Conservation (phyloP, 495 filamentous ascomycete species). For the Parmelia sp. region DNA sequence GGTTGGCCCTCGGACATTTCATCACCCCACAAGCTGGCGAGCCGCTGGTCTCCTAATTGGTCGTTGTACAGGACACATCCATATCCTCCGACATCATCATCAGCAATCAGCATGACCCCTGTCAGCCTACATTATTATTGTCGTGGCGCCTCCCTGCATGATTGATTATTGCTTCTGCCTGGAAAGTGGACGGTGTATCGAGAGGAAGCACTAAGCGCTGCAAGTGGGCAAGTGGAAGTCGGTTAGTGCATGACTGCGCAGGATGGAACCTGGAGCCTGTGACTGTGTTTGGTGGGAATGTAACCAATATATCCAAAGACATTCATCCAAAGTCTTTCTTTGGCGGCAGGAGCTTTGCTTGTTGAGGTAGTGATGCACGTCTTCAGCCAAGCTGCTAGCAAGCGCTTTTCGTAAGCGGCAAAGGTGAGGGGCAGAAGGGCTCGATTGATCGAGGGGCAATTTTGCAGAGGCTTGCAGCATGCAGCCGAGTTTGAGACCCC, state of each 20-base stretch:
- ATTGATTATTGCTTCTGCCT: conserved; percentile 3
- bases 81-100: conserved; percentile 7
- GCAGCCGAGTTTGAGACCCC: conserved; percentile 1
- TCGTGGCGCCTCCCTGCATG: conserved; percentile 4
- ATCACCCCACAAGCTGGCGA: background rate
- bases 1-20: background rate
- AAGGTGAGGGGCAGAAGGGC: background rate
- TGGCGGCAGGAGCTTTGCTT: conserved; percentile 2
- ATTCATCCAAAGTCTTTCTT: background rate
- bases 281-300: background rate
- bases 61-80: background rate
- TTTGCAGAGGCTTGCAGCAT: conserved; percentile 8
- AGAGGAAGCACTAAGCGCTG: conserved; percentile 8
- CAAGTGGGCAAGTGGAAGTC: background rate
- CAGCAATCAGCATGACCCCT: conserved; percentile 4
- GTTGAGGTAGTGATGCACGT: conserved; percentile 4
- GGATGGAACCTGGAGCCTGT: background rate
- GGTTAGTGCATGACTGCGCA: background rate
- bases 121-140: conserved; percentile 4
- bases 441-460: conserved; percentile 5
- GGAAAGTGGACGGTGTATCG: background rate
- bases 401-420: conserved; percentile 2
- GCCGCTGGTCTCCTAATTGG: conserved; percentile 3
- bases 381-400: conserved; percentile 2
- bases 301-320: background rate